A percentile compares a stretch with the other conserved stretches of the same genome.
phyloP scores from a whole-genome alignment of 2,329 filamentous ascomycete species.

The Diaporthe caulivora region DNA sequence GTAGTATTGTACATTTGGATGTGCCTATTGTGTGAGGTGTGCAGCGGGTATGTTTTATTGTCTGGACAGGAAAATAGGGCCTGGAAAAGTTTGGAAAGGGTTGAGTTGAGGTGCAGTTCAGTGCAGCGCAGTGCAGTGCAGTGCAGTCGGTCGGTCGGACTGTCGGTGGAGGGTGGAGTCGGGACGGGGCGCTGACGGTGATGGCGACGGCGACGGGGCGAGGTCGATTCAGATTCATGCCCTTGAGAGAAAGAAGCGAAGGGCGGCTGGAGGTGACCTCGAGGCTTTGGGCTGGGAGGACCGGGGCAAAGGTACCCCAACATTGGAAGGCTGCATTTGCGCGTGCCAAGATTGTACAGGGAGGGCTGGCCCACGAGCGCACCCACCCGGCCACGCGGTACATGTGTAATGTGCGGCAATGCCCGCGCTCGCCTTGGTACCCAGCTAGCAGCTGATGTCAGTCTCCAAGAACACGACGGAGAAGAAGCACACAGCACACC shows the following conservation, averaged over 20 bases:
- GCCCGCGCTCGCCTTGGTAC: background rate
- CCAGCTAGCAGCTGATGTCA: conserved; percentile 9
- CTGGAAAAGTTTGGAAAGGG: conserved; percentile 19
- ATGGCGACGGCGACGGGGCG: conserved; percentile 10
- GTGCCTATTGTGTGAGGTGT: conserved; percentile 16
- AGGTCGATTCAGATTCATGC: background rate
- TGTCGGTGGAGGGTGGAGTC: conserved; percentile 3
- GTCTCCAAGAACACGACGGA: background rate
- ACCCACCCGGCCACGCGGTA: background rate
- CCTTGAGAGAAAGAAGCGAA: background rate
- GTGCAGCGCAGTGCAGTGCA: too few species aligned
- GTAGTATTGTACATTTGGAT: background rate
- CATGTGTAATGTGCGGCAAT: background rate
- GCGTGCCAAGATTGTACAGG: conserved; percentile 21
- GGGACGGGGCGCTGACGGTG: conserved; percentile 10
- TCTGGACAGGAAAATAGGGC: background rate
- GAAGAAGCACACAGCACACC: background rate
- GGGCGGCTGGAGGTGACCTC: conserved; percentile 27
- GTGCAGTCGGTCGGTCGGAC: conserved; percentile 7
- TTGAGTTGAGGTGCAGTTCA: background rate
- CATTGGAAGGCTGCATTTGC: conserved; percentile 21
- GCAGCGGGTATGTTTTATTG: background rate
- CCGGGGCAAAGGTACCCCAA: conserved; percentile 27
- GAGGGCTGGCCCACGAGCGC: conserved; percentile 14
- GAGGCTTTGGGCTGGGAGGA: conserved; percentile 13